Conservation (phyloP, 2,329 filamentous ascomycete species). For the Fusarium ambrosium region DNA sequence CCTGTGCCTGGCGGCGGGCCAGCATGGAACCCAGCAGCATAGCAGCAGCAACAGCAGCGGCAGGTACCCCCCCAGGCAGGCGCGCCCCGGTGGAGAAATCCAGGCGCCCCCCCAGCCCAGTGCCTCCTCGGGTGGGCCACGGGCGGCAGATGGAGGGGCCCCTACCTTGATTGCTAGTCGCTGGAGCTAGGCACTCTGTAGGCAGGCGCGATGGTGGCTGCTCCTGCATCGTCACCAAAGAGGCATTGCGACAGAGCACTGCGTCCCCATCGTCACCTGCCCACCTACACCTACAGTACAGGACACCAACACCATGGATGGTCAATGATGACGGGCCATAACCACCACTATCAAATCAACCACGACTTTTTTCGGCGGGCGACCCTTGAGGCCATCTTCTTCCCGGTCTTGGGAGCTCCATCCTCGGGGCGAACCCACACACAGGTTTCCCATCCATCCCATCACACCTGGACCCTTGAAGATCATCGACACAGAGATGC, state of each 20-base stretch:
- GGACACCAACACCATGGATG: conserved; percentile 7
- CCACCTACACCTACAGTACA: conserved; percentile 5
- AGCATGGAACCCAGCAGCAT: not conserved
- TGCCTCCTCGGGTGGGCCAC: not conserved
- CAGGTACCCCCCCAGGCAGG: conserved; percentile 3
- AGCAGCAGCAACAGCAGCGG: conserved; percentile 5
- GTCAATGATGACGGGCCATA: conserved; percentile 1
- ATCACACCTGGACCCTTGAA: conserved; percentile 26
- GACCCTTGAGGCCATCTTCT: not conserved
- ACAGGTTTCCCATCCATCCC: not conserved
- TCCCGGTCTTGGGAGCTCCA: not conserved
- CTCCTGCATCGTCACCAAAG: conserved; percentile 16
- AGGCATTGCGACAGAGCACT: conserved; percentile 27
- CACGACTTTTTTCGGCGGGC: not conserved
- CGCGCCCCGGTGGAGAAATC: not conserved
- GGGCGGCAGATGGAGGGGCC: conserved; percentile 8
- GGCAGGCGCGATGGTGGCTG: conserved; percentile 5
- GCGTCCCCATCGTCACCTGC: conserved; percentile 37
- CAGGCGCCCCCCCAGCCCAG: not conserved
- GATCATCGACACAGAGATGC: conserved; percentile 10
- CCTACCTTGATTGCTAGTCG: conserved; percentile 2
- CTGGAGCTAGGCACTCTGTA: conserved; percentile 7
- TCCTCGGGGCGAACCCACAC: conserved; percentile 28
- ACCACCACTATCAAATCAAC: conserved; percentile 13
- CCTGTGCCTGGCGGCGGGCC: conserved; percentile 20